Percentiles rank a stretch among this genome's conserved stretches.
phyloP scores from a whole-genome alignment of 2,329 filamentous ascomycete genomes.

The Nemania sp. region DNA sequence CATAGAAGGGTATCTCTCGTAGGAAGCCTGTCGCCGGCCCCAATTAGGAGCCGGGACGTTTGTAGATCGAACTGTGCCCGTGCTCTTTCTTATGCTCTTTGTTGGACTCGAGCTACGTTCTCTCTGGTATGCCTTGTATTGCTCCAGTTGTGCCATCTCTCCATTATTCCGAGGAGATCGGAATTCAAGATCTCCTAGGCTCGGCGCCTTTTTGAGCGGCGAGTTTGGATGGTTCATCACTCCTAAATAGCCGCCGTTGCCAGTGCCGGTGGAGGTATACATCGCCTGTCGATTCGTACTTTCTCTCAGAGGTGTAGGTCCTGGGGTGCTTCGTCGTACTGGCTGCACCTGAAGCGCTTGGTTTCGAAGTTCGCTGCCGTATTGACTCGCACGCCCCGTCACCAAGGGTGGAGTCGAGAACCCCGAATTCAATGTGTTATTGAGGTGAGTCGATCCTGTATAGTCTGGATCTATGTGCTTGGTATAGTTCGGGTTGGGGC shows the following conservation, averaged over 20 bases:
- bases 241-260: slow-evolving; percentile 73
- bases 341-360: slow-evolving; percentile 63
- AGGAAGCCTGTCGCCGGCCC: slow-evolving; percentile 30
- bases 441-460: slow-evolving; percentile 40
- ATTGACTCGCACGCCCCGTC: slow-evolving; percentile 41
- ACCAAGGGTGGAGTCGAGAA: slow-evolving; percentile 47
- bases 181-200: slow-evolving; percentile 59
- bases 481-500: slow-evolving; percentile 80
- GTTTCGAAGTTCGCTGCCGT: slow-evolving; percentile 34
- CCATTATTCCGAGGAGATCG: slow-evolving; percentile 60
- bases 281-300: slow-evolving; percentile 28
- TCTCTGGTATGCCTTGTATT: slow-evolving; percentile 41
- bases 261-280: slow-evolving; percentile 31
- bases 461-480: slow-evolving; percentile 71
- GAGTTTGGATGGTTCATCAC: slow-evolving; percentile 80
- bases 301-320: slow-evolving; percentile 48
- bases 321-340: slow-evolving; percentile 75
- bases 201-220: slow-evolving; percentile 76
- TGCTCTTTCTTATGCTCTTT: slow-evolving; percentile 37
- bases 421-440: slow-evolving; percentile 45
- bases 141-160: slow-evolving; percentile 64
- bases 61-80: slow-evolving; percentile 28
- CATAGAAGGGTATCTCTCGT: slow-evolving; percentile 42
- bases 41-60: slow-evolving; percentile 28
- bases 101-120: slow-evolving; percentile 36